Evolutionary conservation across 345 rosid species (phyloP).

Genomic region (Hirschfeldia incana): DNA sequence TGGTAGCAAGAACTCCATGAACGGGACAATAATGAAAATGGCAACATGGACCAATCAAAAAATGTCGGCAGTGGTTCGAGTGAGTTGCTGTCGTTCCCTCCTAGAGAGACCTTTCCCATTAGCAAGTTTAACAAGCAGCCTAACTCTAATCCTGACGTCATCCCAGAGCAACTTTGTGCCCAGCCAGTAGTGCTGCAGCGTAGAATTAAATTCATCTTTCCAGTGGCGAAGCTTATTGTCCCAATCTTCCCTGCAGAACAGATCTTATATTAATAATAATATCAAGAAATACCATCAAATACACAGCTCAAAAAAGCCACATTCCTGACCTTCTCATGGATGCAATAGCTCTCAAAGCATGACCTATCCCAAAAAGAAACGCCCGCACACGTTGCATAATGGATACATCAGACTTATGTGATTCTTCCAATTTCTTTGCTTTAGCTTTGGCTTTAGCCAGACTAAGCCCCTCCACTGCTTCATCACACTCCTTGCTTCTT

Average conservation of each 20-base stretch:
- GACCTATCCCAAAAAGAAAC: conserved; percentile 76
- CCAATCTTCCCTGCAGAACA: conserved; percentile 82
- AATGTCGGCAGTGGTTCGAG: conserved; percentile 81
- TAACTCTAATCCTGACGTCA: conserved; percentile 79
- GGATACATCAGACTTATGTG: conserved; percentile 54
- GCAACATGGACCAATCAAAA: conserved; percentile 82
- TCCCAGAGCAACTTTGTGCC: conserved; percentile 94
- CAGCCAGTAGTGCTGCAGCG: conserved; percentile 89
- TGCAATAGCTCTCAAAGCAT: conserved; percentile 87
- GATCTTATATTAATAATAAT: conserved; percentile 26
- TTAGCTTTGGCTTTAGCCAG: conserved; percentile 90
- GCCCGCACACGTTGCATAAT: conserved; percentile 58
- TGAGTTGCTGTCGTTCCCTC: conserved; percentile 80
- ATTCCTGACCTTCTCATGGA: conserved; percentile 84
- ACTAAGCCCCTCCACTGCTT: no score
- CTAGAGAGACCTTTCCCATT: conserved; percentile 90
- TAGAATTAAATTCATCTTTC: conserved; percentile 90
- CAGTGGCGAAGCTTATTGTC: conserved; percentile 74
- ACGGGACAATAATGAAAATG: conserved; percentile 87
- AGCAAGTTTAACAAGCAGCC: no score
- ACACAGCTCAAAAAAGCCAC: conserved; percentile 12
- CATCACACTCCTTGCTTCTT: no score
- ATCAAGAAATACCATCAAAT: background rate
- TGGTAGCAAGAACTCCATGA: conserved; percentile 98
- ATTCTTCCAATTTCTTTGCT: no score